These are phyloP conservation scores for Excoecaria agallocha DNA, from an alignment of 345 rosid species.

Conservation along the genomic window DNA sequence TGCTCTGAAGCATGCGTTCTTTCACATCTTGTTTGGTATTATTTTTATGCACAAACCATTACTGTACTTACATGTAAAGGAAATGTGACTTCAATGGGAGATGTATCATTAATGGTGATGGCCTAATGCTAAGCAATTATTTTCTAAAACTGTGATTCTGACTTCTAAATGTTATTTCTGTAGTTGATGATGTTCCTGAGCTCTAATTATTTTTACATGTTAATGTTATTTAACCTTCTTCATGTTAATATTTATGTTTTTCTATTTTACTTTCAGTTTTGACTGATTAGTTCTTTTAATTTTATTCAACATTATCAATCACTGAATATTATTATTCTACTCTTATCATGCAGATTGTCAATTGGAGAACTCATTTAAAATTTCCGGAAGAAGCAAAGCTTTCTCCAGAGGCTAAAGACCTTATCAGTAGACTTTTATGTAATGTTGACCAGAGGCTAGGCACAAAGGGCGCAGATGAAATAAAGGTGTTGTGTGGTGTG, in stretches of 20 bases:
- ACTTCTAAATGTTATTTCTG: neutral
- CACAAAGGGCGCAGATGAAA: conserved; percentile 60
- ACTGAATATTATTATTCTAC: neutral
- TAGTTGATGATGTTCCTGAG: neutral
- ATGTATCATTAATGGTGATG: neutral
- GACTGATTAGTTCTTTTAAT: neutral
- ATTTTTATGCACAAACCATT: neutral
- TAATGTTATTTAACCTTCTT: neutral
- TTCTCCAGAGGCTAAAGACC: conserved; percentile 59
- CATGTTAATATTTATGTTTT: neutral
- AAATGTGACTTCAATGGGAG: too few relatives aligned
- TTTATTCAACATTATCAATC: conserved; percentile 7
- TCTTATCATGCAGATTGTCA: conserved; percentile 50
- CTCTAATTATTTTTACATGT: neutral
- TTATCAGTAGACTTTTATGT: conserved; percentile 57
- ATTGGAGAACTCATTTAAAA: conserved; percentile 62
- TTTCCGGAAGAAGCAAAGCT: conserved; percentile 64
- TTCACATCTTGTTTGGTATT: neutral
- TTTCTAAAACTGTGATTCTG: neutral
- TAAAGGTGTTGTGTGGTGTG: conserved; percentile 44
- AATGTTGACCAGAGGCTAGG: conserved; percentile 66
- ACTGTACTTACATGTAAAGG: too few relatives aligned
- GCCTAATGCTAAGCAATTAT: neutral
- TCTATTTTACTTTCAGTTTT: neutral
- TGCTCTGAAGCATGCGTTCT: neutral